These are phyloP conservation scores for Oryza meridionalis DNA, from an alignment of 176 grass and related monocot species.

Conservation along the genomic window DNA sequence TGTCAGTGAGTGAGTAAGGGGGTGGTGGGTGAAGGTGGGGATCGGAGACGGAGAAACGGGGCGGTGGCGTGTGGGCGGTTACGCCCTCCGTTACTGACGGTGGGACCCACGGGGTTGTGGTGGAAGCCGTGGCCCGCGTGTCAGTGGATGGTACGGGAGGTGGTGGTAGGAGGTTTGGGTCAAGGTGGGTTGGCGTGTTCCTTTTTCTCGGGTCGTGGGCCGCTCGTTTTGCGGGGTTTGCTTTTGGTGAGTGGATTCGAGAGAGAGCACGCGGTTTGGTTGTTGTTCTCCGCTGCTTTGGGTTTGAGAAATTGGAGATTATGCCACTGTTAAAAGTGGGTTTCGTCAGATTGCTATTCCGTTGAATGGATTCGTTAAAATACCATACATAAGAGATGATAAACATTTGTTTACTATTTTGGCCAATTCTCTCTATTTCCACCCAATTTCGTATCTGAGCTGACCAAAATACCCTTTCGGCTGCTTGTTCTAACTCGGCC, in stretches of 20 bases:
- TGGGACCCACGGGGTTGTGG: background rate
- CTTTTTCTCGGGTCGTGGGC: background rate
- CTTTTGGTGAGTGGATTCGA: background rate
- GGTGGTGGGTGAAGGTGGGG: background rate
- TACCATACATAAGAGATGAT: rapidly evolving
- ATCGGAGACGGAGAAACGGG: background rate
- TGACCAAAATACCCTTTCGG: too few species aligned
- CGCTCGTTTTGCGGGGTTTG: conserved; percentile 5
- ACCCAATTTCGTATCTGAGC: rapidly evolving
- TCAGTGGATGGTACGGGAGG: rapidly evolving
- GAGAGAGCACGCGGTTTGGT: background rate
- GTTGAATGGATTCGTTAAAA: too few species aligned
- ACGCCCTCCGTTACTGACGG: background rate
- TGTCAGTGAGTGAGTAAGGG: rapidly evolving
- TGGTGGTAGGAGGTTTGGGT: background rate
- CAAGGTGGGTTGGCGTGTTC: background rate
- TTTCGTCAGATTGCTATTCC: rapidly evolving
- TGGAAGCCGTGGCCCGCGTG: background rate
- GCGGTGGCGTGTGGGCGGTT: background rate
- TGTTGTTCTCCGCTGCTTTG: too few species aligned
- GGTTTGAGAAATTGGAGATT: too few species aligned
- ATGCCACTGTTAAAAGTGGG: too few species aligned
- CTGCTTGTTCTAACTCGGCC: background rate
- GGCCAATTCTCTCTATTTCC: too few species aligned
- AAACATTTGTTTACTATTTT: too few species aligned